Base-by-base conservation (phyloP, 2,329 filamentous ascomycete genomes). In the Gnomoniopsis sp. region DNA sequence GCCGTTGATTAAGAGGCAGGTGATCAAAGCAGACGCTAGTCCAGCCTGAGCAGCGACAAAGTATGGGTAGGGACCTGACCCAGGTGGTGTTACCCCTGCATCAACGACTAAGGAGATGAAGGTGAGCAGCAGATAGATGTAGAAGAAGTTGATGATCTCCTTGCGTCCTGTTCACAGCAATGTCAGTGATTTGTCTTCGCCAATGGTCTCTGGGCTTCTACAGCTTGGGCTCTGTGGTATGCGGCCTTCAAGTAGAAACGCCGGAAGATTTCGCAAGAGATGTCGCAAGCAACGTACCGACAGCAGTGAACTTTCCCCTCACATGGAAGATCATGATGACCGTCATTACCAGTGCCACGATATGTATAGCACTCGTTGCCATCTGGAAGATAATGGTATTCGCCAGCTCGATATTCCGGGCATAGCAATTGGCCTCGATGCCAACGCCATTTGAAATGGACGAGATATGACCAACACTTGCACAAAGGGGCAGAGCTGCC, bases 361-460 rank as follows among this genome's bases (percentile, higher is more conserved):
- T 98, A 75, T 99, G 95, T 77, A 95, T 90, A 70, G 93, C 92
- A 62, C 90, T 91, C 22, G 92, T 87, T 30, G 93, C 95, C 70
- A 88, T 91, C 76, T 98, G 88, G 73, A 99, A 99, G 70, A 99
- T 99, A 77, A 98, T 93, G 44, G 95, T 99, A 77, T 99, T 99
- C 66, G 93, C 95, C 65, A 98, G 76, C 75, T 97, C 93, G 74
- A 99, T 93, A 69, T 95, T 96, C 60, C 95, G 88, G 60, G 95
- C 90, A 77, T 93, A 98, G 80, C 95, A 99, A 70, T 87, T 85
- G 58, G 95, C 87, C 72, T 96, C 88, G 65, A 97, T 95, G 66
- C 92, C 90, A 14, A 88, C 83, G 58, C 84, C 82, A 65, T 81
- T 84, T 22, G 85, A 83, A 64, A 91, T 85, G 36, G 82, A 79